These are phyloP conservation scores for Pseudevernia furfuracea DNA, from an alignment of 495 filamentous ascomycete species.

Conservation along the genomic window DNA sequence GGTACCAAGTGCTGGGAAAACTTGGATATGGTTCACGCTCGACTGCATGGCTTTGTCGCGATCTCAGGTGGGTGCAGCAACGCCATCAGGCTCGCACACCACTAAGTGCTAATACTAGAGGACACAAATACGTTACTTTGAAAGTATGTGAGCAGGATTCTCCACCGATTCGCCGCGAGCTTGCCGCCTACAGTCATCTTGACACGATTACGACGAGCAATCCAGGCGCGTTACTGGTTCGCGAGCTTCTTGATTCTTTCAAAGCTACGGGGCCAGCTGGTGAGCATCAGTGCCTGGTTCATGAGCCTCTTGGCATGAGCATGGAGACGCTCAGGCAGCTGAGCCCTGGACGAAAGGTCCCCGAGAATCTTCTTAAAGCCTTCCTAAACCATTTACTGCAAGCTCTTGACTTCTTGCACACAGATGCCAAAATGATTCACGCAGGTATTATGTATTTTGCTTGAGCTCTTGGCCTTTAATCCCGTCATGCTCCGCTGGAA, in stretches of 20 bases:
- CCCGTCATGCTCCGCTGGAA: too few species aligned
- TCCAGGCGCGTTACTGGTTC: too few species aligned
- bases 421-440: conserved; percentile 37
- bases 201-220: conserved; percentile 23
- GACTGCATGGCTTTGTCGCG: conserved; percentile 47
- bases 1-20: conserved; percentile 46
- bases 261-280: conserved; percentile 33
- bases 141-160: conserved; percentile 35
- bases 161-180: conserved; percentile 30
- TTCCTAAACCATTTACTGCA: conserved; percentile 33
- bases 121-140: conserved; percentile 33
- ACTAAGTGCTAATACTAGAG: too few species aligned
- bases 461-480: neutral
- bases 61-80: conserved; percentile 39
- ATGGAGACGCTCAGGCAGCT: conserved; percentile 28
- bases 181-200: conserved; percentile 36
- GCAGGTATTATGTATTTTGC: conserved; percentile 32
- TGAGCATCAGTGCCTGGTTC: conserved; percentile 38
- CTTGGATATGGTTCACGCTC: conserved; percentile 48
- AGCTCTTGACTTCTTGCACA: conserved; percentile 39
- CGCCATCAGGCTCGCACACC: too few species aligned
- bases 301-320: conserved; percentile 38
- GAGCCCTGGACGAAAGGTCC: conserved; percentile 30
- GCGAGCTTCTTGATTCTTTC: conserved; percentile 38
- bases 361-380: conserved; percentile 28